Evolutionary conservation across 805 yeast species (phyloP), one percentile per base, ranked within the genome.

Genomic region (Lachancea meyersii): DNA sequence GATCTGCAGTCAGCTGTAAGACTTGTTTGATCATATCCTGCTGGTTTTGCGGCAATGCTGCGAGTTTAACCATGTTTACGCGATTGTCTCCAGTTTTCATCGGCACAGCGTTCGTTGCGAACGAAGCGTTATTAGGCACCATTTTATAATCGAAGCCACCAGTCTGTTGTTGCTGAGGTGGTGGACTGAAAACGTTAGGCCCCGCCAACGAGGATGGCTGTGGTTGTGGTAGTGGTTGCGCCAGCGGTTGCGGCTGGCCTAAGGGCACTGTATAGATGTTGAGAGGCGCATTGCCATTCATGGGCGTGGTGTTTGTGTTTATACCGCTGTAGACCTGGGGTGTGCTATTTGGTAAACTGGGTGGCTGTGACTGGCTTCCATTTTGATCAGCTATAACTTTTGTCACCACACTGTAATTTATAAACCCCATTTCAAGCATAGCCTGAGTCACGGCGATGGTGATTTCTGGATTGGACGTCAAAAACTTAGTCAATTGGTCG

Each of bases 361-460:
- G 41, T 10, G 41, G 30, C 31, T 40, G 34, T n/a, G 23, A 28
- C 42, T 31, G 34, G 45, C 48, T 35, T 47, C 48, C 40, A 38
- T 30, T 44, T 44, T 49, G 48, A 44, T 41, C 43, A 41, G 52
- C 59, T 55, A 54, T 50, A 4, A 85, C 76, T 47, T 78, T 76
- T 27, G 71, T 70, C n/a, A 83, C 77, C n/a, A 80, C 82, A 35
- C 76, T 79, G 30, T 72, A 69, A 57, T 82, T 85, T 18, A 84
- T 76, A 33, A 84, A 71, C 1, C 93, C 94, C 89, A 84, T 83
- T 37, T 82, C 68, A 16, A 84, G 63, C 48, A 84, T 66, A 2
- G 88, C 84, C 57, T 84, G 93, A 0, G 89, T 78, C 1, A 86
- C 80, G 1, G 85, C 73, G 2, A 77, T 65, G 3, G 88, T 82